Evolutionary conservation across 768 basidiomycete species (phyloP).

Genomic region (Russula earlei): DNA sequence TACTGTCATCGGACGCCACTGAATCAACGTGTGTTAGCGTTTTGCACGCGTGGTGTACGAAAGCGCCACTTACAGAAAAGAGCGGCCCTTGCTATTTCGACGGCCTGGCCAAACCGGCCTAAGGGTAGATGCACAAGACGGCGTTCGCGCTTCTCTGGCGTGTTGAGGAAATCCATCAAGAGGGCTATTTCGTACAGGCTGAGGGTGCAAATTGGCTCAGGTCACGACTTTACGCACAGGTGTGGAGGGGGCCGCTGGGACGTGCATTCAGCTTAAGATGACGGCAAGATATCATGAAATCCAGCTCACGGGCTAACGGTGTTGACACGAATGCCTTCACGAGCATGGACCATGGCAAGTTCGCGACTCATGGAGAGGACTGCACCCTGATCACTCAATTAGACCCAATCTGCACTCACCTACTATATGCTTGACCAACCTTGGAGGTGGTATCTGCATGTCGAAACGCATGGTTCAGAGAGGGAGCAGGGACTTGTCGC

Average conservation of each 20-base stretch:
- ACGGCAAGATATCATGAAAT: not conserved
- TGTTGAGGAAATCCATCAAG: slow-evolving; percentile 97
- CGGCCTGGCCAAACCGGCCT: slow-evolving; percentile 95
- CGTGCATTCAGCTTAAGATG: slow-evolving; percentile 7
- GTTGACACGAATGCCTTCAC: slow-evolving; percentile 94
- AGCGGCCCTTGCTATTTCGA: slow-evolving; percentile 89
- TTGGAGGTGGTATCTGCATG: slow-evolving; percentile 86
- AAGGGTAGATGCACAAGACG: slow-evolving; percentile 87
- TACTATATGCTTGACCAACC: slow-evolving; percentile 29
- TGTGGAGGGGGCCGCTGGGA: slow-evolving; percentile 83
- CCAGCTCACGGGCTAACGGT: slow-evolving; percentile 83
- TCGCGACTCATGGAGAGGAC: slow-evolving; percentile 99
- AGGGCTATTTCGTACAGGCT: slow-evolving; percentile 47
- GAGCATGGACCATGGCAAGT: slow-evolving; percentile 94
- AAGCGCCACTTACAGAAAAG: slow-evolving; percentile 66
- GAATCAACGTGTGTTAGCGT: not conserved
- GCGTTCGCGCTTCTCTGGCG: slow-evolving; percentile 88
- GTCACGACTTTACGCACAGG: slow-evolving; percentile 46
- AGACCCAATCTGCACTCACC: slow-evolving; percentile 3
- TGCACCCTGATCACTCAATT: slow-evolving; percentile 50
- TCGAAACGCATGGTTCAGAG: not conserved
- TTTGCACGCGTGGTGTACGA: not conserved
- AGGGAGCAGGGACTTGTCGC: not conserved
- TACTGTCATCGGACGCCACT: slow-evolving; percentile 93
- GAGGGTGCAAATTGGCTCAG: not conserved